phyloP scores from a whole-genome alignment of 2,329 filamentous ascomycete species.

The Pseudogymnoascus sp. region DNA sequence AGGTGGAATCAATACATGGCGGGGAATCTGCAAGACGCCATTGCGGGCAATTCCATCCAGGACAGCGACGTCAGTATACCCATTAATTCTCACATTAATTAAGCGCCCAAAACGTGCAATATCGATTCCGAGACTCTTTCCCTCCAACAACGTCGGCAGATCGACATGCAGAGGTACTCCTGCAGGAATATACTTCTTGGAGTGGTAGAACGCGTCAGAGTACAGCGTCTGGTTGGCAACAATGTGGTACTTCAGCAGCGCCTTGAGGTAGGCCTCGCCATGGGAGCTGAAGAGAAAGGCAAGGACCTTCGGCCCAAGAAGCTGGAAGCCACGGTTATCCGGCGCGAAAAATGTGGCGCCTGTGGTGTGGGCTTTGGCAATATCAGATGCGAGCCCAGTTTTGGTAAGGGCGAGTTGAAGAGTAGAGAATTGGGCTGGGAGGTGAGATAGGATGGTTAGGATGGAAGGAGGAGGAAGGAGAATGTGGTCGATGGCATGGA shows the following conservation, averaged over 20 bases:
- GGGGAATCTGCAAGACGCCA: conserved; percentile 73
- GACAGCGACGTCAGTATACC: conserved; percentile 53
- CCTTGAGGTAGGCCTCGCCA: conserved; percentile 67
- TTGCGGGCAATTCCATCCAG: conserved; percentile 66
- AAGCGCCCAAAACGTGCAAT: conserved; percentile 59
- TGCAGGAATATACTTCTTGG: conserved; percentile 33
- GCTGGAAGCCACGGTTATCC: conserved; percentile 68
- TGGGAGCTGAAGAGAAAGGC: conserved; percentile 76
- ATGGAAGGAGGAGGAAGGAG: conserved; percentile 66
- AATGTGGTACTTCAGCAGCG: conserved; percentile 71
- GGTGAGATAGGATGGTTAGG: conserved; percentile 52
- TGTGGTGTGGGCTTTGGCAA: conserved; percentile 43
- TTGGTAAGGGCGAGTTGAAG: conserved; percentile 65
- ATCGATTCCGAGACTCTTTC: conserved; percentile 60
- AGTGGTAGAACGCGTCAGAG: conserved; percentile 67
- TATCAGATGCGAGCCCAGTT: conserved; percentile 58
- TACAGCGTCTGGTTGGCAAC: conserved; percentile 69
- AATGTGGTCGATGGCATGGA: conserved; percentile 67
- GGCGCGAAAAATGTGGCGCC: conserved; percentile 78
- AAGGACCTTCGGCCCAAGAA: conserved; percentile 63
- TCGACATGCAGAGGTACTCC: conserved; percentile 49
- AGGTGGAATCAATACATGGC: conserved; percentile 67
- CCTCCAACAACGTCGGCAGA: conserved; percentile 62
- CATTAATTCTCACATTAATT: conserved; percentile 67
- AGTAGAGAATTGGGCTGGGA: conserved; percentile 69